Evolutionary conservation across 2,329 filamentous ascomycete species (phyloP), one percentile per base, ranked within the genome.

Genomic region (Tolypocladium ovalisporum): DNA sequence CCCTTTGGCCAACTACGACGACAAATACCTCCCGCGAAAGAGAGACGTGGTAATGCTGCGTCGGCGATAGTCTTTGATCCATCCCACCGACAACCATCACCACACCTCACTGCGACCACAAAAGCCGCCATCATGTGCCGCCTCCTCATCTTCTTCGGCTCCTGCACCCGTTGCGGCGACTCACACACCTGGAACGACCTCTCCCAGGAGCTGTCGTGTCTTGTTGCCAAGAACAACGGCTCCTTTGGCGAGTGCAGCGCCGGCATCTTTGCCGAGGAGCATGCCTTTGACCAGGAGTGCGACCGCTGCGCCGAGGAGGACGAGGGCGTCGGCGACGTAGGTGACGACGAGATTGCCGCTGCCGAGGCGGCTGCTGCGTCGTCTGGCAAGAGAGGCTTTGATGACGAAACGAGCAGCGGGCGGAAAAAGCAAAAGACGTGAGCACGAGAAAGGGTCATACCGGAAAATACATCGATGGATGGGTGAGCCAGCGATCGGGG

Each of bases 151-250:
- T 79, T 78, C 62, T 64, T 64, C 42, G 77, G 77, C 52, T 64
- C 66, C 44, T 79, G 77, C 66, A 73, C 74, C 40, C 69, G 67
- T 53, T 79, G 77, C 64, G 69, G 65, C 44, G 66, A 70, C 7
- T 62, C 59, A 51, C 72, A 76, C 56, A 73, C 68, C 19, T 76
- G 77, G 76, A 66, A 71, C 32, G 74, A 78, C 10, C 68, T 79
- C 24, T 68, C 71, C 15, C 76, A 79, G 63, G 67, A 75, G 61
- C 69, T 79, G 3, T 75, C 73, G 9, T 79, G 77, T 57, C 73
- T 79, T 54, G 71, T 78, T 60, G 76, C 77, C 40, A 79, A 79
- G 62, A 79, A 79, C 66, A 71, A 69, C 27, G 76, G 73, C 53
- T 62, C 62, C 13, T 79, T 79, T 56, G 77, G 77, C 44, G 65